A percentile compares a stretch with the other conserved stretches of the same genome.
These are phyloP conservation scores for Rubia tinctorum DNA, from an alignment of 305 asterid species.

Conservation along the genomic window DNA sequence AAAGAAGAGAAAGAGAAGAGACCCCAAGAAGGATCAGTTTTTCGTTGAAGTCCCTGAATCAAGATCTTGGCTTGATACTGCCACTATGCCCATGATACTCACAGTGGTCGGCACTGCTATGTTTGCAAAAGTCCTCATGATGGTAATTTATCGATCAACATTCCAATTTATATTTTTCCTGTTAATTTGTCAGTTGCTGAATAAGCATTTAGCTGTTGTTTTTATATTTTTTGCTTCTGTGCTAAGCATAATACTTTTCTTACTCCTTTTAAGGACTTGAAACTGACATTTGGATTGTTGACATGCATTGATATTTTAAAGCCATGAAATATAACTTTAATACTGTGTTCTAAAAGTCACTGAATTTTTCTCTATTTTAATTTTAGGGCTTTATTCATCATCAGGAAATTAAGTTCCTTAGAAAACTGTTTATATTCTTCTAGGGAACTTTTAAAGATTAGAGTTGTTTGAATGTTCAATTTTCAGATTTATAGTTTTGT, in stretches of 20 bases:
- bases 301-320: neutral
- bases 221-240: neutral
- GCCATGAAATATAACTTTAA: neutral
- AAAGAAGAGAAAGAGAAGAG: conserved; percentile 44
- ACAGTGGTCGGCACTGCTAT: conserved; percentile 72
- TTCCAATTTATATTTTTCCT: neutral
- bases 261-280: neutral
- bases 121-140: conserved; percentile 77
- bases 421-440: neutral
- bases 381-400: neutral
- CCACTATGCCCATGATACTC: conserved; percentile 80
- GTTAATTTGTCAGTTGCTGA: neutral
- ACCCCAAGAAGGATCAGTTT: conserved; percentile 43
- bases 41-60: conserved; percentile 82
- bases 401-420: neutral
- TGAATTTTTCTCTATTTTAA: neutral
- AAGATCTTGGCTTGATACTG: conserved; percentile 66
- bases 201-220: neutral
- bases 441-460: neutral
- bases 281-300: neutral
- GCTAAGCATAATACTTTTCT: neutral
- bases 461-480: neutral
- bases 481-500: neutral
- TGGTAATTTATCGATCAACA: conserved; percentile 39
- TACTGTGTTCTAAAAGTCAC: neutral